A percentile compares a stretch with the other conserved stretches of the same genome.
These are phyloP conservation scores for Yarrowia porcina DNA, from an alignment of 805 yeast genomes.

Conservation along the genomic window DNA sequence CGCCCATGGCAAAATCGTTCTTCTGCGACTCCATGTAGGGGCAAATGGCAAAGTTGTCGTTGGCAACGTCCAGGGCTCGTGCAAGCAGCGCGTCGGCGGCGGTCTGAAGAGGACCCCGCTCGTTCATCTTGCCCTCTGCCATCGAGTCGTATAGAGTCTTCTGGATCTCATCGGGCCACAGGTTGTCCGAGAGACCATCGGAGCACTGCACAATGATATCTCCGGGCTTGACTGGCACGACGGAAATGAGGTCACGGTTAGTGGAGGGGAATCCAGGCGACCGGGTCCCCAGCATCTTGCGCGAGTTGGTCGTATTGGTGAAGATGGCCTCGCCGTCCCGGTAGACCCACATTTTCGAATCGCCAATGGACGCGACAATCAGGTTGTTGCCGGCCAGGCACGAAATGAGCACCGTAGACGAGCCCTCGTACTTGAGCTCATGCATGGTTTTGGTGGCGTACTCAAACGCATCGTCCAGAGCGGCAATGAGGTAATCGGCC, in stretches of 20 bases:
- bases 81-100: slow-evolving; percentile 26
- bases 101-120: slow-evolving; percentile 27
- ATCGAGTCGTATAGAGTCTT: slow-evolving; percentile 20
- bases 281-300: slow-evolving; percentile 28
- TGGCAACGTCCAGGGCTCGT: slow-evolving; percentile 27
- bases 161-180: slow-evolving; percentile 29
- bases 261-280: slow-evolving; percentile 26
- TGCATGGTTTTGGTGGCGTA: slow-evolving; percentile 27
- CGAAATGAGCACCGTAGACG: slow-evolving; percentile 29
- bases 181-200: slow-evolving; percentile 29
- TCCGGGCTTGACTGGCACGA: slow-evolving; percentile 27
- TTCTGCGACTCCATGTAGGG: slow-evolving; percentile 24
- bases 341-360: slow-evolving; percentile 28
- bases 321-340: slow-evolving; percentile 28
- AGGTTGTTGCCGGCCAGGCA: slow-evolving; percentile 27
- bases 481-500: slow-evolving; percentile 25
- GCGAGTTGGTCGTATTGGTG: slow-evolving; percentile 26
- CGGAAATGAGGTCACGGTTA: not conserved
- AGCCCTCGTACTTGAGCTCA: slow-evolving; percentile 25
- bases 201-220: slow-evolving; percentile 28
- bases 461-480: slow-evolving; percentile 27
- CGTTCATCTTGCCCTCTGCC: slow-evolving; percentile 26
- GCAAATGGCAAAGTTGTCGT: slow-evolving; percentile 29
- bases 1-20: slow-evolving; percentile 12
- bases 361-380: slow-evolving; percentile 27